Evolutionary conservation across 768 basidiomycete species (phyloP).

Genomic region (Podaxis sp.): DNA sequence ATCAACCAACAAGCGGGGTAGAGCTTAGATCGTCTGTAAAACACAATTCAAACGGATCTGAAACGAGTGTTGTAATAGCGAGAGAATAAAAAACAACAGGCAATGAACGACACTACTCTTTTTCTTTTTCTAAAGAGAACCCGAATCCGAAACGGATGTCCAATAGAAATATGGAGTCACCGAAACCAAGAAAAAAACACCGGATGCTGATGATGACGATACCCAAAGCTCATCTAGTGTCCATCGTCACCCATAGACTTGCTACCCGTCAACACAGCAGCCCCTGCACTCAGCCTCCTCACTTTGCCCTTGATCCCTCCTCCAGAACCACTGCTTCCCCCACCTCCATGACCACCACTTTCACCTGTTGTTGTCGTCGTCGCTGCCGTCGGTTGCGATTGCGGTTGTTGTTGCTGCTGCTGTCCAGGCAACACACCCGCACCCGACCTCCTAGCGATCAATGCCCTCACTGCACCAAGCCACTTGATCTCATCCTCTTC

Average conservation of each 20-base stretch:
- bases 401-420: slow-evolving; percentile 10
- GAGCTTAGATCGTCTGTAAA: too few relatives aligned
- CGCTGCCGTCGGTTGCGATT: background rate
- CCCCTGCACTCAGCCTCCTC: slow-evolving; percentile 46
- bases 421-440: slow-evolving; percentile 47
- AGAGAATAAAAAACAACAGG: too few relatives aligned
- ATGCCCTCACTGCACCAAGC: slow-evolving; percentile 90
- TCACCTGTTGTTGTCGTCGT: background rate
- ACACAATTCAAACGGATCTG: too few relatives aligned
- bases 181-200: background rate
- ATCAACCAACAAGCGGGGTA: background rate
- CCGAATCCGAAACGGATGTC: background rate
- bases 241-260: slow-evolving; percentile 8
- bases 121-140: background rate
- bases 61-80: too few relatives aligned
- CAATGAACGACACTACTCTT: too few relatives aligned
- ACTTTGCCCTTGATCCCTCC: slow-evolving; percentile 45
- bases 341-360: background rate
- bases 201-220: background rate
- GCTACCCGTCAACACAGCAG: slow-evolving; percentile 18
- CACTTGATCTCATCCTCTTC: slow-evolving; percentile 99
- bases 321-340: slow-evolving; percentile 17
- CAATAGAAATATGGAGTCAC: too few relatives aligned
- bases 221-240: background rate
- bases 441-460: slow-evolving; percentile 73